Base-by-base conservation (phyloP, 2,329 filamentous ascomycete genomes). In the Paecilomyces fulvus region DNA sequence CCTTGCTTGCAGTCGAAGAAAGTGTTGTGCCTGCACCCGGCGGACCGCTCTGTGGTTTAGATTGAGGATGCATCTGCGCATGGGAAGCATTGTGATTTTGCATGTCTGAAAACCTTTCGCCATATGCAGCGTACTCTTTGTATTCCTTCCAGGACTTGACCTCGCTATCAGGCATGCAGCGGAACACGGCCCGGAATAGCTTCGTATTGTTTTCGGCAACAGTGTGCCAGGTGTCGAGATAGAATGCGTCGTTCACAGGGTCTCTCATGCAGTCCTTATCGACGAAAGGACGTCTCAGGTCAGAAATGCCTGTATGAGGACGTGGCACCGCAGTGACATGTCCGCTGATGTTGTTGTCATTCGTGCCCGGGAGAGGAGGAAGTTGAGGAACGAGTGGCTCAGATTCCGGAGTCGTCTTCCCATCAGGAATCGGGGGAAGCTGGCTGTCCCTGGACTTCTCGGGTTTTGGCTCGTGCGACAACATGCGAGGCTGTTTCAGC, bases 81-180 rank as follows among this genome's bases (percentile, higher is more conserved):
- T 77, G 72, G 57, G 71, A 79, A 71, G 67, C 77, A 60, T 69
- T 80, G 71, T 70, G 77, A 64, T 69, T 87, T 77, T 89, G 72
- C 64, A 81, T 73, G 64, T 88, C 85, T 56, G 83, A 82, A 77
- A 99, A 96, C 50, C 85, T 83, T 62, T 88, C 84, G 17, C 82
- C 80, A 69, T 96, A 97, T 3, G 85, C 81, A 55, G 83, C 80
- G 67, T 88, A 95, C 62, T 95, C 88, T 60, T 89, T 87, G 73
- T 99, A 99, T 61, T 95, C 89, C 62, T 88, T 86, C 94, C 94
- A 99, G 49, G 88, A 92, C 61, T 85, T 87, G 25, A 96, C 94
- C 67, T 96, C 90, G 53, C 86, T 96, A 70, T 99, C 94, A 1
- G 94, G 94, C 89, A 95, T 95, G 73, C 92, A 96, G 51, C 92